A percentile compares a stretch with the other conserved stretches of the same genome.
These are phyloP conservation scores for Draba incana DNA, from an alignment of 345 rosid genomes.

Conservation along the genomic window DNA sequence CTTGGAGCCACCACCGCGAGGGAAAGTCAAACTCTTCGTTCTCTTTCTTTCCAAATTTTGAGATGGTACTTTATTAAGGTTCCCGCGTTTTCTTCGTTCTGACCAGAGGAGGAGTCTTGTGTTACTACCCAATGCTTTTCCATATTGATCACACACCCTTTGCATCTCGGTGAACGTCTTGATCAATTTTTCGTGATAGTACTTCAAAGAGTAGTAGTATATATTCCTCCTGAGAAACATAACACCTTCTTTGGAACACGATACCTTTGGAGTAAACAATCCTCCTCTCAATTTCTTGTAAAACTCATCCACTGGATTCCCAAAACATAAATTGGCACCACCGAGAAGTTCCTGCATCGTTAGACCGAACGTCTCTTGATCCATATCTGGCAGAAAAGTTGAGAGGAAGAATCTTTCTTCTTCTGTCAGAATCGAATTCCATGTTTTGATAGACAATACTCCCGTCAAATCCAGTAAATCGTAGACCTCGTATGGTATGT, in stretches of 20 bases:
- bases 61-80: slow-evolving; percentile 60
- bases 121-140: slow-evolving; percentile 31
- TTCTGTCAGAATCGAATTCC: slow-evolving; percentile 66
- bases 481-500: slow-evolving; percentile 64
- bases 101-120: slow-evolving; percentile 56
- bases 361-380: slow-evolving; percentile 51
- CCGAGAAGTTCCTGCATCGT: slow-evolving; percentile 64
- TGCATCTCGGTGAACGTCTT: slow-evolving; percentile 52
- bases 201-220: slow-evolving; percentile 54
- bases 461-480: slow-evolving; percentile 64
- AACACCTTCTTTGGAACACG: slow-evolving; percentile 49
- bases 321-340: slow-evolving; percentile 57
- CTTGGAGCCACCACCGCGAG: slow-evolving; percentile 45
- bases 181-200: slow-evolving; percentile 55
- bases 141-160: slow-evolving; percentile 52
- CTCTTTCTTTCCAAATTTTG: slow-evolving; percentile 25
- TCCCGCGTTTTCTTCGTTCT: slow-evolving; percentile 43
- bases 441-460: slow-evolving; percentile 60
- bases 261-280: slow-evolving; percentile 53
- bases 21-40: slow-evolving; percentile 31
- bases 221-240: slow-evolving; percentile 48
- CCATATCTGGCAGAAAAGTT: slow-evolving; percentile 72
- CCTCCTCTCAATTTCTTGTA: slow-evolving; percentile 66
- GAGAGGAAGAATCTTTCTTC: slow-evolving; percentile 64
- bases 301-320: slow-evolving; percentile 62